Percentiles rank a stretch among this genome's conserved stretches.
Conservation (phyloP, 805 yeast genomes). For the Pichia deserticola region DNA sequence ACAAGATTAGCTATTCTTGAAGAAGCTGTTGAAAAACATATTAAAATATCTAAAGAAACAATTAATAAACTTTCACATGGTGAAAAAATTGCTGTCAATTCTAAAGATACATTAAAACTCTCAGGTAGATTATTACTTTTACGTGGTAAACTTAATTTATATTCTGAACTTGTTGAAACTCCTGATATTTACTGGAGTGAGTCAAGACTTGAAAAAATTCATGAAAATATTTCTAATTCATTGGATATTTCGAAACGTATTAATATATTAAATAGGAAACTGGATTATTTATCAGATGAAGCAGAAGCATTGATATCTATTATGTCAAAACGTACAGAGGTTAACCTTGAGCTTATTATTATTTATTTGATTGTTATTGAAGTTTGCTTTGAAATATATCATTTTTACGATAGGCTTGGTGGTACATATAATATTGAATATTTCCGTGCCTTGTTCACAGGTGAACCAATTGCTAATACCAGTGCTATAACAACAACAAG, state of each 20-base stretch:
- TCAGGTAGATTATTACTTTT: slow-evolving; percentile 72
- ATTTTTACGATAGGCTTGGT: slow-evolving; percentile 51
- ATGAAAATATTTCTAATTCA: slow-evolving; percentile 59
- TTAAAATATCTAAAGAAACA: slow-evolving; percentile 52
- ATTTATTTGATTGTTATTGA: slow-evolving; percentile 78
- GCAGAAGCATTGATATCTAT: slow-evolving; percentile 70
- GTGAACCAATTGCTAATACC: neutral
- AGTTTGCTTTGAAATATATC: slow-evolving; percentile 73
- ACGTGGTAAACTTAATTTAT: slow-evolving; percentile 76
- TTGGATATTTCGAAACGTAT: slow-evolving; percentile 76
- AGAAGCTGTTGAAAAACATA: slow-evolving; percentile 58
- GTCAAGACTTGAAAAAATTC: slow-evolving; percentile 73
- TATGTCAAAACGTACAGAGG: slow-evolving; percentile 66
- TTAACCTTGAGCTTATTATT: slow-evolving; percentile 82
- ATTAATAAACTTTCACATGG: slow-evolving; percentile 67
- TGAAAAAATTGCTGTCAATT: slow-evolving; percentile 39
- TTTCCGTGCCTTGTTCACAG: slow-evolving; percentile 4
- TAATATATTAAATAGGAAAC: slow-evolving; percentile 68
- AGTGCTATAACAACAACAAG: too few relatives aligned
- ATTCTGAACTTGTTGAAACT: slow-evolving; percentile 83
- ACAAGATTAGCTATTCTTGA: slow-evolving; percentile 81
- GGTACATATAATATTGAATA: slow-evolving; percentile 15
- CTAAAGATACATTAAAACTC: slow-evolving; percentile 53
- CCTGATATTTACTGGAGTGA: slow-evolving; percentile 94
- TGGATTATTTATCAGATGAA: slow-evolving; percentile 89